Evolutionary conservation across 192 early-diverging fungal genomes (phyloP).

Genomic region (Coemansia sp.): DNA sequence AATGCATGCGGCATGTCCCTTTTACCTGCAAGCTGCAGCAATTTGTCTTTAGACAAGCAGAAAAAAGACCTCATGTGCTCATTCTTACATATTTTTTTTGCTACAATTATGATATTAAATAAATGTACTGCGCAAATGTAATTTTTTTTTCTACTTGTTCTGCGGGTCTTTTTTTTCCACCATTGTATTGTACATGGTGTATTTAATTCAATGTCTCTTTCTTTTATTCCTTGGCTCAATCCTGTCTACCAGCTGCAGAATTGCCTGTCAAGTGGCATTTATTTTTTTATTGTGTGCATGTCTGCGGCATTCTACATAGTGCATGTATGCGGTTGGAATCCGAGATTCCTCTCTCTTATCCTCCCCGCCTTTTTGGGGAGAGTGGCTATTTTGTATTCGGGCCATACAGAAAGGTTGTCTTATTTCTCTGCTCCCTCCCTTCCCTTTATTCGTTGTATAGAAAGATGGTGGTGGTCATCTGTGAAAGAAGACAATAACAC

Average conservation of each 20-base stretch:
- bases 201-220: not conserved
- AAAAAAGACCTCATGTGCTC: not conserved
- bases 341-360: not conserved
- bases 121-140: not conserved
- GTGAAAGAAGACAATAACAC: not conserved
- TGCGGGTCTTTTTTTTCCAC: not conserved
- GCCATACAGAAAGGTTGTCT: not conserved
- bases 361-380: not conserved
- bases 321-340: not conserved
- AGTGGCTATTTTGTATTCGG: not conserved
- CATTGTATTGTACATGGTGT: not conserved
- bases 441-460: not conserved
- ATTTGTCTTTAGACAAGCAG: slow-evolving; percentile 5
- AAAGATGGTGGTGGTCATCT: not conserved
- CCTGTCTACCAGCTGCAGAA: not conserved
- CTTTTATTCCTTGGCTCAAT: not conserved
- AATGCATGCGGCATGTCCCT: not conserved
- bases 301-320: not conserved
- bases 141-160: slow-evolving; percentile 4
- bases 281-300: slow-evolving; percentile 1
- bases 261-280: not conserved
- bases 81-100: not conserved
- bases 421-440: not conserved
- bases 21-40: not conserved
- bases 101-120: not conserved